Conservation (phyloP, 2,329 filamentous ascomycete genomes). For the Fusarium sp. region DNA sequence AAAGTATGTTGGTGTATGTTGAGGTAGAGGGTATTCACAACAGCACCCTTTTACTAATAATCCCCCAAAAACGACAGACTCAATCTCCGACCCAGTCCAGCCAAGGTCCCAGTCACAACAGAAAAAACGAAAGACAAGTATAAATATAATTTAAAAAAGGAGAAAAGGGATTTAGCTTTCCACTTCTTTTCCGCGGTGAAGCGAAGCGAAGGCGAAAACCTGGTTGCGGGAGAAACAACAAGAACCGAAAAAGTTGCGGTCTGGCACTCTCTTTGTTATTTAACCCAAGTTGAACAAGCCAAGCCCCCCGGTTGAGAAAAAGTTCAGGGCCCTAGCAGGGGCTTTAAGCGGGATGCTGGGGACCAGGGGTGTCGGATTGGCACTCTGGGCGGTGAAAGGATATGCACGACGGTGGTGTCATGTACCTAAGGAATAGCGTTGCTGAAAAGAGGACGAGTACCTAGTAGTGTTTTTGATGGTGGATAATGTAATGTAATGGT, state of each 20-base stretch:
- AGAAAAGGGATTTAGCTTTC: constrained; percentile 2
- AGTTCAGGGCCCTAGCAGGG: constrained; percentile 31
- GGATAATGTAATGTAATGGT: constrained; percentile 5
- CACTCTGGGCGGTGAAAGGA: constrained; percentile 41
- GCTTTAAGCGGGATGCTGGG: constrained; percentile 32
- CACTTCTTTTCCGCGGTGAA: constrained; percentile 35
- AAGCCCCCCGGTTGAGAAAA: background rate
- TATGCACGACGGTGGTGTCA: constrained; percentile 39
- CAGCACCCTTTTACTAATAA: constrained; percentile 12
- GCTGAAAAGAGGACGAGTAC: constrained; percentile 1
- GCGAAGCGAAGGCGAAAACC: constrained; percentile 32
- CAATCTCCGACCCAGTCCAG: constrained; percentile 43
- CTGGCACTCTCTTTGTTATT: constrained; percentile 36
- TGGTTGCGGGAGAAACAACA: constrained; percentile 35
- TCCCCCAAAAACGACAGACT: constrained; percentile 27
- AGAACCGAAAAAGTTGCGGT: constrained; percentile 45
- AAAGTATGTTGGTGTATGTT: constrained; percentile 9
- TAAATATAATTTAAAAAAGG: background rate
- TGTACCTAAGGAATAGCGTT: constrained; percentile 43
- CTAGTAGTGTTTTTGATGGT: background rate
- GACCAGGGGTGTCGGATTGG: constrained; percentile 23
- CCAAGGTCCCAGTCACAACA: constrained; percentile 25
- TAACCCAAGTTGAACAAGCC: constrained; percentile 12
- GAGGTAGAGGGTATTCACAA: constrained; percentile 25
- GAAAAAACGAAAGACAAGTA: background rate